Percentiles rank a stretch among this genome's conserved stretches.
Evolutionary conservation across 179 eudicot species (phyloP).

Genomic region (Spergularia azorica): DNA sequence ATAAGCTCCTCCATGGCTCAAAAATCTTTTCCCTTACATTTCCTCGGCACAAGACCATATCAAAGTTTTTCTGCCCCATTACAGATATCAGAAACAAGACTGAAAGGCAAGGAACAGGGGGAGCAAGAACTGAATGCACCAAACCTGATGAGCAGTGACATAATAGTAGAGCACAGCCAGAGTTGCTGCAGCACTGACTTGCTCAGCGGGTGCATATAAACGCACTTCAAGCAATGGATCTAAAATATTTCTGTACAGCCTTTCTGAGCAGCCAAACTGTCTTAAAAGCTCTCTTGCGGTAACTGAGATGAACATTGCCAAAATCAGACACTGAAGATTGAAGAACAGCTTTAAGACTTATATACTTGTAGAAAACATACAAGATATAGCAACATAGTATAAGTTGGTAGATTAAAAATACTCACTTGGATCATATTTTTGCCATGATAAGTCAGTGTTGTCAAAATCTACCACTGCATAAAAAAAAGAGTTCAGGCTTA

Average conservation of each 20-base stretch:
- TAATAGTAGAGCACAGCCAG: conserved; percentile 61
- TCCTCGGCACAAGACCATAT: conserved; percentile 61
- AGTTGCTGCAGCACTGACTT: conserved; percentile 78
- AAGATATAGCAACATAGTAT: conserved; percentile 8
- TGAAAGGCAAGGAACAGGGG: not conserved
- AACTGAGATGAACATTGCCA: conserved; percentile 41
- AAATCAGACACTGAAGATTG: not conserved
- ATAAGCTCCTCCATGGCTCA: conserved; percentile 61
- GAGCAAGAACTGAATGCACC: conserved; percentile 9
- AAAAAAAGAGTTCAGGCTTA: conserved; percentile 1
- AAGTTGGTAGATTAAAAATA: not conserved
- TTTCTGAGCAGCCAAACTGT: conserved; percentile 74
- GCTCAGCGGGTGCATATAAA: conserved; percentile 78
- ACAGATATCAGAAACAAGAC: not conserved
- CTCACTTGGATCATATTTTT: conserved; percentile 69
- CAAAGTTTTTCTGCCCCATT: conserved; percentile 56
- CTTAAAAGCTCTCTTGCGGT: conserved; percentile 80
- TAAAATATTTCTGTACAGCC: conserved; percentile 48
- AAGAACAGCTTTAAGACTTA: not conserved
- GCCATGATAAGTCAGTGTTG: conserved; percentile 71
- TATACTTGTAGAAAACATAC: not conserved
- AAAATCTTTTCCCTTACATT: conserved; percentile 57
- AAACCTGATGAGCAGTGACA: conserved; percentile 70
- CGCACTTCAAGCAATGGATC: conserved; percentile 68
- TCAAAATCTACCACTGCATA: conserved; percentile 72